Evolutionary conservation across 148 eudicot species (phyloP).

Genomic region (Bassia scoparia): DNA sequence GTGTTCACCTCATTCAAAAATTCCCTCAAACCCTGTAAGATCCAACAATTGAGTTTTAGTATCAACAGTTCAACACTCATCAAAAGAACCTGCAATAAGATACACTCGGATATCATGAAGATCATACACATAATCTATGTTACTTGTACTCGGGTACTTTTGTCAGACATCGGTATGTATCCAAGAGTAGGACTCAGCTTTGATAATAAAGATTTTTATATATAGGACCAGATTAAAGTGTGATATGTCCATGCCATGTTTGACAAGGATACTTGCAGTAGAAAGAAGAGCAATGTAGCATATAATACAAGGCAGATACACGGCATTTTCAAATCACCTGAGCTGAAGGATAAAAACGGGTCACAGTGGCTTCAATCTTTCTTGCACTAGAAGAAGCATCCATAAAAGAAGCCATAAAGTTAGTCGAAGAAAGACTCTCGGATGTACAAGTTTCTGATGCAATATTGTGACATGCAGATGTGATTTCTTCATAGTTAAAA

Average conservation of each 20-base stretch:
- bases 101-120: neutral
- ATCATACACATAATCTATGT: neutral
- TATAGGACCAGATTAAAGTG: neutral
- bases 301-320: neutral
- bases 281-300: neutral
- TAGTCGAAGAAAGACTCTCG: constrained; percentile 69
- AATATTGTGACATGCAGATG: constrained; percentile 78
- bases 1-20: constrained; percentile 76
- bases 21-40: constrained; percentile 68
- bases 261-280: neutral
- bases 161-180: neutral
- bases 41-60: constrained; percentile 1
- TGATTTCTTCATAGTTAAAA: constrained; percentile 70
- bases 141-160: neutral
- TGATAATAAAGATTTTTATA: too few relatives aligned
- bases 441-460: constrained; percentile 78
- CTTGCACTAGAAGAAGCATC: constrained; percentile 43
- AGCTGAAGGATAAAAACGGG: constrained; percentile 56
- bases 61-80: neutral
- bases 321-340: constrained; percentile 50
- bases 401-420: constrained; percentile 50
- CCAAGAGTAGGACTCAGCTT: neutral
- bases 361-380: constrained; percentile 66
- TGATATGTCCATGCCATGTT: too few relatives aligned
- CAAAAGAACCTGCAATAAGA: neutral